Percentiles rank a stretch among this genome's conserved stretches.
phyloP scores from a whole-genome alignment of 2,329 filamentous ascomycete genomes.

The Knufia fluminis region DNA sequence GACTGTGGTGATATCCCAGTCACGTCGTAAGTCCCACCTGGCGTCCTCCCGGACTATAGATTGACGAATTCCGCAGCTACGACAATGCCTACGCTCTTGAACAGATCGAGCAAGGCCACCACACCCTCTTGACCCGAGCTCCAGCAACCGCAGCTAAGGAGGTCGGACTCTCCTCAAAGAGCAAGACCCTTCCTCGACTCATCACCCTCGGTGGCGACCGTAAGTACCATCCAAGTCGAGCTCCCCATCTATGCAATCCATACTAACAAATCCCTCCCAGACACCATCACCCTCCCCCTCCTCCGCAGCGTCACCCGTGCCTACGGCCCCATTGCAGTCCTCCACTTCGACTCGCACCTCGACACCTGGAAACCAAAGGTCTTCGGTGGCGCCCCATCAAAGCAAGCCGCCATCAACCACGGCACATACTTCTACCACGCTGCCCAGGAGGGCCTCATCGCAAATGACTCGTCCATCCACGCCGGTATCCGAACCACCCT shows the following conservation, averaged over 20 bases:
- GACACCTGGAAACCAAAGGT: constrained; percentile 71
- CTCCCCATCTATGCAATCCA: neutral
- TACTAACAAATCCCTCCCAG: neutral
- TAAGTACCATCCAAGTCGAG: constrained; percentile 13
- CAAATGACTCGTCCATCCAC: constrained; percentile 79
- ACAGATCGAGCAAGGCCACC: constrained; percentile 80
- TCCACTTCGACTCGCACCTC: constrained; percentile 55
- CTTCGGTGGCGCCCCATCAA: constrained; percentile 70
- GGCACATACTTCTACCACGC: constrained; percentile 87
- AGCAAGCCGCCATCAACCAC: constrained; percentile 72
- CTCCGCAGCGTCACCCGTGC: constrained; percentile 52
- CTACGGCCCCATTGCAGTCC: constrained; percentile 58
- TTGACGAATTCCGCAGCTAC: constrained; percentile 44
- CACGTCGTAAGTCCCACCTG: constrained; percentile 53
- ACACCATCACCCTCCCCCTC: constrained; percentile 38
- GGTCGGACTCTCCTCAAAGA: constrained; percentile 59
- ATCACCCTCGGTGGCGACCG: constrained; percentile 57
- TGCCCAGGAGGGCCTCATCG: constrained; percentile 63
- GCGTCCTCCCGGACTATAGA: neutral
- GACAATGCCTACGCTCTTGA: constrained; percentile 73
- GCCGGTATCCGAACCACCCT: constrained; percentile 78
- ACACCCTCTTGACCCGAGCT: constrained; percentile 59
- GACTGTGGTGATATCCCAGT: constrained; percentile 82
- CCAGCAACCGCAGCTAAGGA: constrained; percentile 61
- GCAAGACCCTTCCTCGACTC: constrained; percentile 67